Evolutionary conservation across 345 rosid species (phyloP), one percentile per base, ranked within the genome.

Genomic region (Trapa bicornis): DNA sequence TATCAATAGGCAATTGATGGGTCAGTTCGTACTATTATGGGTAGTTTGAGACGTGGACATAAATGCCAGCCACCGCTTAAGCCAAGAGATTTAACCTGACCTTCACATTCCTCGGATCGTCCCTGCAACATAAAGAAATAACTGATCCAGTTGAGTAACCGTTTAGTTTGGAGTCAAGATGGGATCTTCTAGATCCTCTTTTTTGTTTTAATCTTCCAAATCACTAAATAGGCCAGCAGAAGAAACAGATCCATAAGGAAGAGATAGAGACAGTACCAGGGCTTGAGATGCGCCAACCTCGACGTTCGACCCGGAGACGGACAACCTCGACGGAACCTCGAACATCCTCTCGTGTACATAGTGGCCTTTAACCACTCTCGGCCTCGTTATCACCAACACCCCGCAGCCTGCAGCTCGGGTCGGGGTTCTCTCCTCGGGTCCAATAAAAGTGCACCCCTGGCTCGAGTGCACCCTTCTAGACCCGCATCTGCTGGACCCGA

Each of bases 81-180:
- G 99, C 97, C 99, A 97, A 94, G 48, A 85, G 92, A 79, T 87
- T 94, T 6, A 91, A 85, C 78, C 97, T 76, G 2, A 95, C 97
- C 84, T 94, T 94, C 37, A 91, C 99, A 33, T 91, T 95, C 68
- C 86, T 72, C 10, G 99, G 96, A 72, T 94, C 91, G 78, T 94
- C 8, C 99, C 97, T 94, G 71, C 63, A 64, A 1, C 2, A 7
- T 11, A 3, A 64, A 22, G 29, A 22, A 16, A 45, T 43, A 22
- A 42, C 2, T 35, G 48, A 1, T 7, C 32, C 36, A 4, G 48
- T 15, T 37, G 32, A 10, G 36, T 2, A 16, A 43, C 32, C 11
- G 47, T 12, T 12, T 22, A 6, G 4, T 47, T 33, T 14, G 43
- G 35, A 66, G 37, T 43, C 48, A 6, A 10, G 4, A 12, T n/a